phyloP scores from a whole-genome alignment of 176 grass and related monocot genomes.

The Aegilops tauschii region DNA sequence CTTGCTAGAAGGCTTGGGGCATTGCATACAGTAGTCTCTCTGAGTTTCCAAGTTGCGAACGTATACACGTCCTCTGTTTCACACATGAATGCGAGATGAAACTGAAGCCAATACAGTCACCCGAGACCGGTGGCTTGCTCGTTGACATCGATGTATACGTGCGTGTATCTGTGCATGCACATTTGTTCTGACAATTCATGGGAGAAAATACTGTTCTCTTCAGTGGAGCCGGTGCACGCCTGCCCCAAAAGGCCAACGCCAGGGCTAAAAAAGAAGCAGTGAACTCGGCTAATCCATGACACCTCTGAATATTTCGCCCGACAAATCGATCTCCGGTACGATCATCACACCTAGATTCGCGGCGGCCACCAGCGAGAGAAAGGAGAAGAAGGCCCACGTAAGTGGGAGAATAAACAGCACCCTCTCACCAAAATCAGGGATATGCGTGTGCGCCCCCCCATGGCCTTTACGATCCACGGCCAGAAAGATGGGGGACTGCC shows the following conservation, averaged over 20 bases:
- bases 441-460: background rate
- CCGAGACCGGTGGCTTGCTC: background rate
- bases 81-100: background rate
- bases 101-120: background rate
- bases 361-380: too few relatives aligned
- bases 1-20: background rate
- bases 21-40: background rate
- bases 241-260: background rate
- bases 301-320: background rate
- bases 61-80: background rate
- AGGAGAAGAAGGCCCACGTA: background rate
- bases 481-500: background rate
- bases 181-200: background rate
- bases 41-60: background rate
- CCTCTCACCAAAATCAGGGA: slow-evolving; percentile 39
- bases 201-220: background rate
- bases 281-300: slow-evolving; percentile 7
- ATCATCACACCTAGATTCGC: slow-evolving; percentile 1
- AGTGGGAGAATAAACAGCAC: slow-evolving; percentile 23
- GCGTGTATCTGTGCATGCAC: background rate
- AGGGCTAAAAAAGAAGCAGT: background rate
- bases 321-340: background rate
- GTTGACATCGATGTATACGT: background rate
- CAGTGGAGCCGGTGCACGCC: slow-evolving; percentile 20
- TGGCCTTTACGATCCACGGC: too few relatives aligned